Evolutionary conservation across 2,329 filamentous ascomycete species (phyloP).

Genomic region (Cytospora chrysosperma): DNA sequence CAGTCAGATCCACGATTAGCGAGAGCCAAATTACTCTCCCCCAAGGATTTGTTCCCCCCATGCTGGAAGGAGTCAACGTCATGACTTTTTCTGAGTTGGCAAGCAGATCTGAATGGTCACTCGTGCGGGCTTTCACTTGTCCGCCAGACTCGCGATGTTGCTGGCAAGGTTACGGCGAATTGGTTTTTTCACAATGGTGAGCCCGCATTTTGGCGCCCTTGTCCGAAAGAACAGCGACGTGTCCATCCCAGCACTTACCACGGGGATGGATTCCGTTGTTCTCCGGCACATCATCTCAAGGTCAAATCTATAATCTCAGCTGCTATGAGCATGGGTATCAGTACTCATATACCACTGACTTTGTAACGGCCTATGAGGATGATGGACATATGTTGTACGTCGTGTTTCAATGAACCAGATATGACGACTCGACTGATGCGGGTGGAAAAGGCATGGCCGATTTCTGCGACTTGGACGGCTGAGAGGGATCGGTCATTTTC

Average conservation of each 20-base stretch:
- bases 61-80: not conserved
- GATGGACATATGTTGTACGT: not conserved
- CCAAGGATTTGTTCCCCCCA: not conserved
- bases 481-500: conserved; percentile 6
- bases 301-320: not conserved
- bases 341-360: not conserved
- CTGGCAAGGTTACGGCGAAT: not conserved
- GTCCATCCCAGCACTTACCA: not conserved
- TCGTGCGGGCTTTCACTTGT: not conserved
- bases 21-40: not conserved
- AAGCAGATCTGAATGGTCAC: not conserved
- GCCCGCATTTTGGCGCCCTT: not conserved
- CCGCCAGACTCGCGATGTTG: not conserved
- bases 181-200: not conserved
- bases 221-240: not conserved
- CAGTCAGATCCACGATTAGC: conserved; percentile 8
- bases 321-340: not conserved
- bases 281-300: not conserved
- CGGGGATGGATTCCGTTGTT: not conserved
- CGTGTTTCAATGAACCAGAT: not conserved
- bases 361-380: not conserved
- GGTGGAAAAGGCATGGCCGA: not conserved
- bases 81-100: not conserved
- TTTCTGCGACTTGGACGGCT: not conserved
- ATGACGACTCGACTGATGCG: conserved; percentile 5